phyloP scores from a whole-genome alignment of 2,329 filamentous ascomycete genomes.

The Clarireedia monteithiana region DNA sequence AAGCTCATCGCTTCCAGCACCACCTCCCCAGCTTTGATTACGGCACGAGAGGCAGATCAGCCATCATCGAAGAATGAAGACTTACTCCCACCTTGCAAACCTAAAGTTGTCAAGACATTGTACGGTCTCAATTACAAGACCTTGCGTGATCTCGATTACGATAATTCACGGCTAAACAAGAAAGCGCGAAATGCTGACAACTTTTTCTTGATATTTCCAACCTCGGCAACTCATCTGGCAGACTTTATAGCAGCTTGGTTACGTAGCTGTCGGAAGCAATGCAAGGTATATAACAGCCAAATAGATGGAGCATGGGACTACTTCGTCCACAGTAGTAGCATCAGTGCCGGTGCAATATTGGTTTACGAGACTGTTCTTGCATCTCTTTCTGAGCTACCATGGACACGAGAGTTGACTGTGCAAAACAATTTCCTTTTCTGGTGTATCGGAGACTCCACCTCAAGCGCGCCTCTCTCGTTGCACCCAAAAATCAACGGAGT shows the following conservation, averaged over 20 bases:
- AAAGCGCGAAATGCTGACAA: slow-evolving; percentile 16
- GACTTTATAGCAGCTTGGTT: slow-evolving; percentile 40
- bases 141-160: slow-evolving; percentile 19
- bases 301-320: slow-evolving; percentile 39
- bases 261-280: slow-evolving; percentile 31
- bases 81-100: too few species aligned
- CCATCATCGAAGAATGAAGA: too few species aligned
- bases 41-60: too few species aligned
- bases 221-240: slow-evolving; percentile 29
- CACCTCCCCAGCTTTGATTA: background rate
- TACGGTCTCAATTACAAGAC: background rate
- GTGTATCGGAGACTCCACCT: slow-evolving; percentile 21
- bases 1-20: slow-evolving; percentile 5
- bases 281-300: slow-evolving; percentile 36
- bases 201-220: slow-evolving; percentile 45
- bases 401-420: slow-evolving; percentile 4
- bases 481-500: slow-evolving; percentile 1
- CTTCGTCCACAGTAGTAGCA: slow-evolving; percentile 31
- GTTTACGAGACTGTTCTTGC: slow-evolving; percentile 23
- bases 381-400: slow-evolving; percentile 17
- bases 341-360: slow-evolving; percentile 16
- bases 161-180: slow-evolving; percentile 12
- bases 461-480: slow-evolving; percentile 21
- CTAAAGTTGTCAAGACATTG: too few species aligned
- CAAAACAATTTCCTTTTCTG: slow-evolving; percentile 18